A percentile compares a stretch with the other conserved stretches of the same genome.
phyloP scores from a whole-genome alignment of 805 yeast genomes.

The Myxozyma lipomycoides region DNA sequence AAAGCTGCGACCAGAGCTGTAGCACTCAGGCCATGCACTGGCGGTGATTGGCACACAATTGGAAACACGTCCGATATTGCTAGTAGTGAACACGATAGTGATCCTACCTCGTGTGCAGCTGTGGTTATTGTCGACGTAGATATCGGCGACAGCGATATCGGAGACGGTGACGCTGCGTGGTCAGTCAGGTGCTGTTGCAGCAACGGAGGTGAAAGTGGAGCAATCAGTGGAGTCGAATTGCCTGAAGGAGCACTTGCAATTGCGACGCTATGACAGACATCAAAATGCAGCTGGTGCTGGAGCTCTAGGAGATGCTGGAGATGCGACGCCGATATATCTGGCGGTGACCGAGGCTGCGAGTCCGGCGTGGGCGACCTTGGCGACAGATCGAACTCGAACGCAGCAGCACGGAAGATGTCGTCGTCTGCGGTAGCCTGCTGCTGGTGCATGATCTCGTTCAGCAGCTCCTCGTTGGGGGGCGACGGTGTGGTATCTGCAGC shows the following conservation, averaged over 20 bases:
- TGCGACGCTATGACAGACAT: not conserved
- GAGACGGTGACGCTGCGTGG: slow-evolving; percentile 5
- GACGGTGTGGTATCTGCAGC: not conserved
- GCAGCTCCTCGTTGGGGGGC: not conserved
- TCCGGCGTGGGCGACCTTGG: not conserved
- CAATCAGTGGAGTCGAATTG: not conserved
- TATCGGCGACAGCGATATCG: slow-evolving; percentile 7
- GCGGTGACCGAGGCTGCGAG: not conserved
- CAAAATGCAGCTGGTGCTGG: not conserved
- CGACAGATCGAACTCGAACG: not conserved
- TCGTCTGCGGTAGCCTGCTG: too few relatives aligned
- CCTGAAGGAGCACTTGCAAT: not conserved
- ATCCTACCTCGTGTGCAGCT: not conserved
- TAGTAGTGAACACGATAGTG: slow-evolving; percentile 9
- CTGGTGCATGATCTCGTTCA: not conserved
- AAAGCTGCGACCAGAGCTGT: slow-evolving; percentile 28
- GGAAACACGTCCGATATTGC: slow-evolving; percentile 17
- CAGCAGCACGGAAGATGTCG: not conserved
- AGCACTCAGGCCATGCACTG: slow-evolving; percentile 24
- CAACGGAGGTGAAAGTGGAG: not conserved
- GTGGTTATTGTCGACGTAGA: not conserved
- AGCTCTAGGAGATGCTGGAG: not conserved
- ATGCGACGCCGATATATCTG: not conserved
- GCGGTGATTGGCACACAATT: slow-evolving; percentile 12
- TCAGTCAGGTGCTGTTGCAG: not conserved